Evolutionary conservation across 208 protist species (phyloP).

Genomic region (Phytomonas francai): DNA sequence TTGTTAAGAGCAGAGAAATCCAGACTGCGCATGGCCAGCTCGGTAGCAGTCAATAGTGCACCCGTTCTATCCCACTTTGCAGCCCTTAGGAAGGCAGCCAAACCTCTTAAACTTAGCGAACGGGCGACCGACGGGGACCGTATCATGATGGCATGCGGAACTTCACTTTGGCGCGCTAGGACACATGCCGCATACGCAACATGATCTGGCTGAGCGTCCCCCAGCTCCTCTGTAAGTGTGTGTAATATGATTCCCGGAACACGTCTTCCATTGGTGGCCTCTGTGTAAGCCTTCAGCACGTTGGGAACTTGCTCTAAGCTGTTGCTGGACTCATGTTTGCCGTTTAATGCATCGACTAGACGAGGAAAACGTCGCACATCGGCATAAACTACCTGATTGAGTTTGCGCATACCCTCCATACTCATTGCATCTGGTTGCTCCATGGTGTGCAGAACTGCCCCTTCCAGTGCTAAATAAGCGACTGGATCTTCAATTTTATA

Average conservation of each 20-base stretch:
- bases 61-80: neutral
- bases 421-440: neutral
- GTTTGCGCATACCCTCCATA: constrained; percentile 5
- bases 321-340: neutral
- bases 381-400: constrained; percentile 12
- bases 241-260: neutral
- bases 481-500: constrained; percentile 17
- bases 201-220: neutral
- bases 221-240: neutral
- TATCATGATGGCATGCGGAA: neutral
- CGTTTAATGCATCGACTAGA: neutral
- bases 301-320: neutral
- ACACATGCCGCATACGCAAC: neutral
- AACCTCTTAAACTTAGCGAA: neutral
- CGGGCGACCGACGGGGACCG: neutral
- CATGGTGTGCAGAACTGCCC: constrained; percentile 1
- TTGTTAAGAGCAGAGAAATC: neutral
- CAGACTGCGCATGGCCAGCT: neutral
- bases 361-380: constrained; percentile 11
- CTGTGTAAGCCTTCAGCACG: neutral
- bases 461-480: constrained; percentile 13
- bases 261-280: neutral
- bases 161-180: neutral
- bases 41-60: neutral
- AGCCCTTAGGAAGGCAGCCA: neutral